Percentiles rank a stretch among this genome's conserved stretches.
These are phyloP conservation scores for Casuarina equisetifolia DNA, from an alignment of 306 rosid genomes.

Conservation along the genomic window DNA sequence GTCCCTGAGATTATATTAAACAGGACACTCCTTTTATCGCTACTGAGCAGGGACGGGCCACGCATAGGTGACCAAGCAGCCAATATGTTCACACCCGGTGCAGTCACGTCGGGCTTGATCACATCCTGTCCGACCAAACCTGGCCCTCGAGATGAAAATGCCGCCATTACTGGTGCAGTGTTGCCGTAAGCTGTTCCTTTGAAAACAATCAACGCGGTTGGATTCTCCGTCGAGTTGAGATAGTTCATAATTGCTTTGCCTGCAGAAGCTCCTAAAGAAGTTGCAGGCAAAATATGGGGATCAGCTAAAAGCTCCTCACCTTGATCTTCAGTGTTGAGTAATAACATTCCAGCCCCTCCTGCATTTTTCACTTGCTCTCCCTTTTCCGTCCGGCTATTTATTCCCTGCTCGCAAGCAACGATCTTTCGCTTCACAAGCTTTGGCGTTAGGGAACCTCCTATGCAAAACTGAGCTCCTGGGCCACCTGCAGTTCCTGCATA, in stretches of 20 bases:
- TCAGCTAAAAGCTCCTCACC: slow-evolving; percentile 75
- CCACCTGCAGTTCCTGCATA: slow-evolving; percentile 54
- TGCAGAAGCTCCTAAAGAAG: slow-evolving; percentile 62
- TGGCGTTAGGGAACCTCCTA: slow-evolving; percentile 39
- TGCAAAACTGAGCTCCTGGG: slow-evolving; percentile 44
- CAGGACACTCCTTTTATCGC: slow-evolving; percentile 53
- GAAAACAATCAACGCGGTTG: slow-evolving; percentile 53
- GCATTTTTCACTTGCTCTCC: slow-evolving; percentile 62
- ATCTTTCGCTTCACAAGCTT: slow-evolving; percentile 55
- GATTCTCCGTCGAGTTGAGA: slow-evolving; percentile 9
- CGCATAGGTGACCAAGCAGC: slow-evolving; percentile 70
- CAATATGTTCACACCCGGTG: slow-evolving; percentile 76
- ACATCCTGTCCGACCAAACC: slow-evolving; percentile 43
- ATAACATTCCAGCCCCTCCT: slow-evolving; percentile 66
- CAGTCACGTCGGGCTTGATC: slow-evolving; percentile 75
- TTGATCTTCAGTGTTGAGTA: slow-evolving; percentile 44
- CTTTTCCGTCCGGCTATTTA: slow-evolving; percentile 41
- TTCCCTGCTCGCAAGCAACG: slow-evolving; percentile 63
- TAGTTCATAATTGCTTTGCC: slow-evolving; percentile 39
- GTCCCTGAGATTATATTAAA: slow-evolving; percentile 75
- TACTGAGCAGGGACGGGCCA: slow-evolving; percentile 44
- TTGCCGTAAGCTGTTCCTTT: slow-evolving; percentile 54
- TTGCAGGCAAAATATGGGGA: slow-evolving; percentile 59
- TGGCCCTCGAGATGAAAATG: slow-evolving; percentile 80
- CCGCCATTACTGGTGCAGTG: slow-evolving; percentile 61